Percentiles rank a stretch among this genome's conserved stretches.
Conservation (phyloP, 164 flowering plant species). For the Chimonanthus salicifolius region DNA sequence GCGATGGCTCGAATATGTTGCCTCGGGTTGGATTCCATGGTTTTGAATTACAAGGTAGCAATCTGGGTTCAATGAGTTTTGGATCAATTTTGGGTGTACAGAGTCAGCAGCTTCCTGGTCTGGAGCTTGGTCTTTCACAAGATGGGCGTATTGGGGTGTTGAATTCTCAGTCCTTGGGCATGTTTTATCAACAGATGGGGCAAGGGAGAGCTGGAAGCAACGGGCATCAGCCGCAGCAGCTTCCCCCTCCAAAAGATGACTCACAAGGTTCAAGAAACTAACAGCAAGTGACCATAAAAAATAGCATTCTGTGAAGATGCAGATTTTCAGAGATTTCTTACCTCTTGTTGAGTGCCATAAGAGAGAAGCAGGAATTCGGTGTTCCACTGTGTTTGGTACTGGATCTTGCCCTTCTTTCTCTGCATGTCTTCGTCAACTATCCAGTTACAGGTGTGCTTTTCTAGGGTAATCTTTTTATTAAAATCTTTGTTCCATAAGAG, state of each 20-base stretch:
- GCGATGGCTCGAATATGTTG: conserved; percentile 46
- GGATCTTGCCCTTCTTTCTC: no score
- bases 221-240: conserved; percentile 27
- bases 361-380: no score
- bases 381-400: no score
- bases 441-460: no score
- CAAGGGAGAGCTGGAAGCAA: conserved; percentile 20
- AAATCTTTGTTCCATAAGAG: no score
- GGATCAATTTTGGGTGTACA: conserved; percentile 27
- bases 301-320: no score
- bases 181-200: conserved; percentile 52
- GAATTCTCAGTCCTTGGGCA: conserved; percentile 44
- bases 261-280: conserved; percentile 71
- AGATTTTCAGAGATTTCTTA: no score
- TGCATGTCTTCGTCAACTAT: no score
- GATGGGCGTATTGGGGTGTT: conserved; percentile 53
- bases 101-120: conserved; percentile 45
- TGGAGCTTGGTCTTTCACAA: conserved; percentile 73
- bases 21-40: conserved; percentile 60
- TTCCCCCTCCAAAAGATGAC: conserved; percentile 56
- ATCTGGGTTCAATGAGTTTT: conserved; percentile 29
- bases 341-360: no score
- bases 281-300: not conserved
- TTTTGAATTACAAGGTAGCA: conserved; percentile 47
- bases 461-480: no score